phyloP scores from a whole-genome alignment of 106 monocot species.

The Allium fistulosum region DNA sequence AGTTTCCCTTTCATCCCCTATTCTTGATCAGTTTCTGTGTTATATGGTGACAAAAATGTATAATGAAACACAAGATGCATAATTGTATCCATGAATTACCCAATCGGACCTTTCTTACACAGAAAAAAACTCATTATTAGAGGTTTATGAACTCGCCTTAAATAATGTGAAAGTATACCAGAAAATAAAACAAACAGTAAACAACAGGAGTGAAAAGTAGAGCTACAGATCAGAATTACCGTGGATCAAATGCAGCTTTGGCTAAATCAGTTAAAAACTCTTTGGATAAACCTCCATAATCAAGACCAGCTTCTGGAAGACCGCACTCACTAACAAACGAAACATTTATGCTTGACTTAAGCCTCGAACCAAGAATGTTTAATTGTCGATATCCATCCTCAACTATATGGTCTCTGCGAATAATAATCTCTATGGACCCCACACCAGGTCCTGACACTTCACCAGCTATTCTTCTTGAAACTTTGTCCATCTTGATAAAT shows the following conservation, averaged over 20 bases:
- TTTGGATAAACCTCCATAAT: constrained; percentile 94
- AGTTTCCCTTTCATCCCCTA: no score
- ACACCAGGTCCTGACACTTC: constrained; percentile 49
- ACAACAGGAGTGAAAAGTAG: neutral
- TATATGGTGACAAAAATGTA: no score
- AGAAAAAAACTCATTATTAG: no score
- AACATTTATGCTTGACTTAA: constrained; percentile 74
- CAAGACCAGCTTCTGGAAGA: constrained; percentile 90
- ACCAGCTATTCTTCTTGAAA: constrained; percentile 49
- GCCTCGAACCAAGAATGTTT: constrained; percentile 61
- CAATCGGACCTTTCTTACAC: no score
- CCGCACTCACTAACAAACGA: constrained; percentile 88
- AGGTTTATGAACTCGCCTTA: no score
- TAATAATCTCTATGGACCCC: constrained; percentile 54
- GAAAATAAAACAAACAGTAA: no score
- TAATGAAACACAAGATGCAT: neutral
- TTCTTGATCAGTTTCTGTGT: no score
- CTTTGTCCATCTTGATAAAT: constrained; percentile 77
- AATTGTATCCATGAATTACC: neutral
- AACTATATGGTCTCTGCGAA: constrained; percentile 75
- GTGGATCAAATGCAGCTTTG: constrained; percentile 69
- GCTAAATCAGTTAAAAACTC: constrained; percentile 88
- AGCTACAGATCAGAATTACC: constrained; percentile 37
- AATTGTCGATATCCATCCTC: constrained; percentile 89
- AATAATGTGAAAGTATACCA: no score